These are phyloP conservation scores for Scleromitrula shiraiana DNA, from an alignment of 2,329 filamentous ascomycete genomes.

Conservation along the genomic window DNA sequence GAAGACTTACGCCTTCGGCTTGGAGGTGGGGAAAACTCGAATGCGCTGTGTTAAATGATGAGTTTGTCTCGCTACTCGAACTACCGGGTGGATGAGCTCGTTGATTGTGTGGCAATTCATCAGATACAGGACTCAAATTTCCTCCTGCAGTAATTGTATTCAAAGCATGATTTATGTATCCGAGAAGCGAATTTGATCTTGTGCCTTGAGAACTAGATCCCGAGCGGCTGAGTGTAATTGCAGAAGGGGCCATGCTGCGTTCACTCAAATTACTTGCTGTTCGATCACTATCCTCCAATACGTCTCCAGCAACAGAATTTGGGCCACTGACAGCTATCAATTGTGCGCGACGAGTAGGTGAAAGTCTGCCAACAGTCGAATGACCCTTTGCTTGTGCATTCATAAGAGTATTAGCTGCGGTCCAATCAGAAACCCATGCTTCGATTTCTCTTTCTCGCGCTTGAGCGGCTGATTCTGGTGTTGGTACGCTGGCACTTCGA, in stretches of 20 bases:
- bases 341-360: constrained; percentile 27
- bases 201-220: constrained; percentile 25
- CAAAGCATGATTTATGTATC: constrained; percentile 23
- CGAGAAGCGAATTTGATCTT: constrained; percentile 25
- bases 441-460: constrained; percentile 29
- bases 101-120: constrained; percentile 9
- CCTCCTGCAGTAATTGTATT: constrained; percentile 22
- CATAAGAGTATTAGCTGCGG: constrained; percentile 28
- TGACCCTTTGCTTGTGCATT: constrained; percentile 24
- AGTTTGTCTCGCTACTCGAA: constrained; percentile 18
- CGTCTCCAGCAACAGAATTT: constrained; percentile 19
- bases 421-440: constrained; percentile 33
- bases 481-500: constrained; percentile 12
- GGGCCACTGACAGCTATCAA: constrained; percentile 20
- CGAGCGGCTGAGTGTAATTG: constrained; percentile 20
- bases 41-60: constrained; percentile 26
- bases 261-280: constrained; percentile 31
- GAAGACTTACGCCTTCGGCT: constrained; percentile 24
- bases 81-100: constrained; percentile 16
- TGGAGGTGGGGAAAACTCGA: constrained; percentile 25
- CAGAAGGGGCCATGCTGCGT: constrained; percentile 22
- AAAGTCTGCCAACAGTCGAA: constrained; percentile 25
- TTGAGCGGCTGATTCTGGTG: constrained; percentile 21
- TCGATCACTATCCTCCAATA: constrained; percentile 24
- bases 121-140: constrained; percentile 17